Evolutionary conservation across 139 green algal species (phyloP).

Genomic region (Picochlorum sp.): DNA sequence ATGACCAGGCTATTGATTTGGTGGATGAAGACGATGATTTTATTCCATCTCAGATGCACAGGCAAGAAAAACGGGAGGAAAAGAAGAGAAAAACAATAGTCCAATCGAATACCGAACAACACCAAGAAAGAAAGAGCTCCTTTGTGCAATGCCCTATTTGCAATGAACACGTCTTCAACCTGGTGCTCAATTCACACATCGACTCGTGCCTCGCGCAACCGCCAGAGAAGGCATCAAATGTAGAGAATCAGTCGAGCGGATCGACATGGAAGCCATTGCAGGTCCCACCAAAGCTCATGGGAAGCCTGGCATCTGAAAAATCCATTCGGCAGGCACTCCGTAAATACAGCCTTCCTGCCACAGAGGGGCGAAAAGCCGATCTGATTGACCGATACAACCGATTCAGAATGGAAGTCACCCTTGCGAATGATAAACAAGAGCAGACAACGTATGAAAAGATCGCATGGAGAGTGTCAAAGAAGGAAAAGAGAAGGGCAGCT

Average conservation of each 20-base stretch:
- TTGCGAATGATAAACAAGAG: slow-evolving; percentile 30
- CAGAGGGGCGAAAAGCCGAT: slow-evolving; percentile 22
- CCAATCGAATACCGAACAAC: neutral
- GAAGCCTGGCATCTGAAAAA: slow-evolving; percentile 20
- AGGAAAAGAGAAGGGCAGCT: slow-evolving; percentile 7
- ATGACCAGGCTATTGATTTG: neutral
- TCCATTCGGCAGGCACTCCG: slow-evolving; percentile 9
- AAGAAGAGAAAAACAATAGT: neutral
- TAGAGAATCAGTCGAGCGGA: neutral
- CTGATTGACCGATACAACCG: slow-evolving; percentile 26
- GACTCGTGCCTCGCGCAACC: slow-evolving; percentile 17
- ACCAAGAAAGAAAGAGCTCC: neutral
- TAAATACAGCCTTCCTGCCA: slow-evolving; percentile 14
- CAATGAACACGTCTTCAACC: slow-evolving; percentile 11
- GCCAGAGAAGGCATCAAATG: neutral
- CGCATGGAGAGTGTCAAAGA: neutral
- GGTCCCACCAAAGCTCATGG: slow-evolving; percentile 24
- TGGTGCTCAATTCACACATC: slow-evolving; percentile 34
- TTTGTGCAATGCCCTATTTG: slow-evolving; percentile 35
- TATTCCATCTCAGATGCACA: neutral
- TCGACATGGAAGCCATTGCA: slow-evolving; percentile 11
- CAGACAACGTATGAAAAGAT: slow-evolving; percentile 7
- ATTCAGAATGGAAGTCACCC: slow-evolving; percentile 16
- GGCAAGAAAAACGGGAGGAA: neutral
- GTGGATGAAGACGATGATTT: neutral